Evolutionary conservation across 2,329 filamentous ascomycete species (phyloP), one percentile per base, ranked within the genome.

Genomic region (Periconia digitata): DNA sequence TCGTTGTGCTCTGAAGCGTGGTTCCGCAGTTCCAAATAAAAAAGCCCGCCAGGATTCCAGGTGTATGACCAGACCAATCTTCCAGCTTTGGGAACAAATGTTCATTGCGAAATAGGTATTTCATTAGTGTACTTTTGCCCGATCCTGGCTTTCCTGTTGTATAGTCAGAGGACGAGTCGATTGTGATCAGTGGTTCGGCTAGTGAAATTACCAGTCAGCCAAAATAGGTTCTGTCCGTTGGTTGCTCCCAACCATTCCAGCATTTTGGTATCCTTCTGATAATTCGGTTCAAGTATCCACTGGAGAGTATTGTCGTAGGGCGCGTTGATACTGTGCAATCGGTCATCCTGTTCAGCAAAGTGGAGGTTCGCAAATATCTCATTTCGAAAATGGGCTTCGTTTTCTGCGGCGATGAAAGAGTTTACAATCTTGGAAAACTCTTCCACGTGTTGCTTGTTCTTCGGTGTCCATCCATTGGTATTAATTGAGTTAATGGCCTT

Each of bases 61-160:
- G 61, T 5, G 50, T 41, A 6, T 53, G 44, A 7, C 62, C 62
- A n/a, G 64, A 66, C 63, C 65, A 68, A 8, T 57, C 51, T 40
- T 66, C 62, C 15, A 66, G 43, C 17, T 57, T 54, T 13, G 60
- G 55, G 37, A 62, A 65, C 8, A 63, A 43, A 3, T 48, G 50
- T 39, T 56, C 48, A 34, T 66, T 64, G 13, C 60, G 60, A 42
- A 66, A 64, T 3, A 64, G 43, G 29, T 71, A 70, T 17, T 73
- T 71, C 62, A 77, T 76, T 1, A 79, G 62, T 0, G 75, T 77
- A 0, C 74, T 77, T 50, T 79, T 79, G 0, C 76, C 76, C 0
- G 73, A 74, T 0, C 76, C 76, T 3, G 76, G 70, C 27, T 77
- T 62, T 12, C 64, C 59, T 61, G 24, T 17, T 32, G 27, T 15